Evolutionary conservation across 2,329 filamentous ascomycete genomes (phyloP), one percentile per base, ranked within the genome.

Genomic region (Stemphylium lycopersici): DNA sequence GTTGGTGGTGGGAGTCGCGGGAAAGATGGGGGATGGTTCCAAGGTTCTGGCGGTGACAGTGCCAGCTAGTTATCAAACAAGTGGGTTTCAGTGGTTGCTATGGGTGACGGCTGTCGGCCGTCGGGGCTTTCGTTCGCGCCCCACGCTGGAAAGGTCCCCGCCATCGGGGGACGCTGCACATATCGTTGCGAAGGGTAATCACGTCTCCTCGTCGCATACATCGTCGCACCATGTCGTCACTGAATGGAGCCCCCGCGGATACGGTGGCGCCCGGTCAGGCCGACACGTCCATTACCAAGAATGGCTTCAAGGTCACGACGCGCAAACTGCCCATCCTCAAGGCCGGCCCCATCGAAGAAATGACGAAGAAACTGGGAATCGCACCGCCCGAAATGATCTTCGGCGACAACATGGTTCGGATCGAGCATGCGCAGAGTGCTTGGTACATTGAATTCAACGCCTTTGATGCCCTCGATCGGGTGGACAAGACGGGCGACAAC

Each of bases 381-480:
- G 87, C 93, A 15, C 86, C 93, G 36, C 95, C 95, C 7, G 95
- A 99, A 79, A 99, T 99, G 95, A 99, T 99, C 62, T 99, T 99
- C 72, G 95, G 95, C 58, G 93, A 99, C 80, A 99, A 99, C 76
- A 80, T 89, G 53, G 87, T 96, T 36, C 79, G 85, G 6, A 83
- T 99, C 56, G 81, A 87, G 48, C 91, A 98, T 78, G 58, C 79
- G n/a, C 82, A 84, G 16, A 87, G 84, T n/a, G 85, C 87, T 39
- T 99, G 92, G 91, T 80, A 81, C 39, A 81, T 98, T 59, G 79
- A 83, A 48, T 99, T 98, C 81, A 89, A 89, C 72, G 90, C 95
- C 18, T 90, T 87, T 66, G 91, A 93, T 72, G 95, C 93, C 20
- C 83, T 99, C 60, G 91, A 97, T 76, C 82, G 83, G 55, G 95